Conservation (phyloP, 2,329 filamentous ascomycete species). For the Aspergillus phoenicis region DNA sequence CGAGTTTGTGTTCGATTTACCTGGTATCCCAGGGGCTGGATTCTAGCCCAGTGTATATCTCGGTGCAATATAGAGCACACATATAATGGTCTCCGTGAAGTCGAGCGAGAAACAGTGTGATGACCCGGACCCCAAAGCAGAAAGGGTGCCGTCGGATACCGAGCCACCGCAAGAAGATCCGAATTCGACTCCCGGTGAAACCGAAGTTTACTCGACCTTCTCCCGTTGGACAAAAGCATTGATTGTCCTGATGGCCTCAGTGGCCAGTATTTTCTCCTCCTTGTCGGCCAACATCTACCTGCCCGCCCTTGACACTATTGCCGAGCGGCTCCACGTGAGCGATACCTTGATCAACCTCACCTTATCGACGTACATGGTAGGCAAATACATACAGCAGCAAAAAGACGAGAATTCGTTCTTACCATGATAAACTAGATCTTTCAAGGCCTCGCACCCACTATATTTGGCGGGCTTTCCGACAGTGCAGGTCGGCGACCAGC, state of each 20-base stretch:
- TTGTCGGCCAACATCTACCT: constrained; percentile 50
- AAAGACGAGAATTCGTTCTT: no score
- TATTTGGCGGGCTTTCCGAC: constrained; percentile 55
- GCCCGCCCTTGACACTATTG: constrained; percentile 40
- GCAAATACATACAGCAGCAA: constrained; percentile 42
- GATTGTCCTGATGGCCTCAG: constrained; percentile 30
- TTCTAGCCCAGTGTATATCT: no score
- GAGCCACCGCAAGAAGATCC: no score
- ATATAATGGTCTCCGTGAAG: neutral
- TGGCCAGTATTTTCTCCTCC: constrained; percentile 45
- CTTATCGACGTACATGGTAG: constrained; percentile 70
- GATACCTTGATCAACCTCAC: constrained; percentile 50
- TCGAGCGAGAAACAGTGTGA: neutral
- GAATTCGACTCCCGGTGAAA: neutral
- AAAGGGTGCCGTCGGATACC: neutral
- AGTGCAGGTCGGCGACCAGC: constrained; percentile 54
- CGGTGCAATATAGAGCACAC: no score
- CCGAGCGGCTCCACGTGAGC: constrained; percentile 32
- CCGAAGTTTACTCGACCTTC: neutral
- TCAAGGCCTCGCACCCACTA: constrained; percentile 57
- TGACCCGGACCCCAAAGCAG: neutral
- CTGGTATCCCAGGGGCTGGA: no score
- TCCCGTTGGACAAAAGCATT: neutral
- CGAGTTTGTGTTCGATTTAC: no score
- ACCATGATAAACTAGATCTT: constrained; percentile 53